Conservation (phyloP, 805 yeast genomes). For the Pichia ethanolica region DNA sequence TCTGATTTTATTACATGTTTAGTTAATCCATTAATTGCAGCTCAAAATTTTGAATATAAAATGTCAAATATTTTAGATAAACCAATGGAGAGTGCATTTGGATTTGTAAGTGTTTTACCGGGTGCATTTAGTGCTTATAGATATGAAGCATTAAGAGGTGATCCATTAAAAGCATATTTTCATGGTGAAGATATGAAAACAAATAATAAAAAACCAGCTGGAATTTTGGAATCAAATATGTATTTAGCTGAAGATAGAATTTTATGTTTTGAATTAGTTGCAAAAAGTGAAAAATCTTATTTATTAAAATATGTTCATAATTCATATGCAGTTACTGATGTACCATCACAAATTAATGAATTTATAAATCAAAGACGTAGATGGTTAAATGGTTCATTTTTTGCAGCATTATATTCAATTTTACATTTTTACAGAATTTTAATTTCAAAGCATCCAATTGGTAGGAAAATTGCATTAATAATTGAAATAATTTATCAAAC, state of each 20-base stretch:
- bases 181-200: constrained; percentile 80
- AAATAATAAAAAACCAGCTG: constrained; percentile 52
- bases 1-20: constrained; percentile 37
- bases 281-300: constrained; percentile 66
- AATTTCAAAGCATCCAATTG: constrained; percentile 63
- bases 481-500: constrained; percentile 76
- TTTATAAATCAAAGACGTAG: constrained; percentile 86
- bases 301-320: constrained; percentile 75
- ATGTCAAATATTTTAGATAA: constrained; percentile 91
- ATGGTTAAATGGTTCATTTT: constrained; percentile 95
- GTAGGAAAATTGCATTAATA: constrained; percentile 61
- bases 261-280: constrained; percentile 87
- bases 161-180: constrained; percentile 82
- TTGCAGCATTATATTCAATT: constrained; percentile 84
- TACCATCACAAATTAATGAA: constrained; percentile 83
- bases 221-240: constrained; percentile 91
- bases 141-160: constrained; percentile 69
- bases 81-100: constrained; percentile 90
- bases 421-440: constrained; percentile 68
- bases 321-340: constrained; percentile 92
- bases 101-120: constrained; percentile 88
- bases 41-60: constrained; percentile 94
- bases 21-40: constrained; percentile 81
- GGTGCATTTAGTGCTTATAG: constrained; percentile 96
- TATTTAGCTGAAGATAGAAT: constrained; percentile 95